Percentiles rank a stretch among this genome's conserved stretches.
Conservation (phyloP, 1,139 yeast genomes). For the Magnusiomyces tetraspermus region DNA sequence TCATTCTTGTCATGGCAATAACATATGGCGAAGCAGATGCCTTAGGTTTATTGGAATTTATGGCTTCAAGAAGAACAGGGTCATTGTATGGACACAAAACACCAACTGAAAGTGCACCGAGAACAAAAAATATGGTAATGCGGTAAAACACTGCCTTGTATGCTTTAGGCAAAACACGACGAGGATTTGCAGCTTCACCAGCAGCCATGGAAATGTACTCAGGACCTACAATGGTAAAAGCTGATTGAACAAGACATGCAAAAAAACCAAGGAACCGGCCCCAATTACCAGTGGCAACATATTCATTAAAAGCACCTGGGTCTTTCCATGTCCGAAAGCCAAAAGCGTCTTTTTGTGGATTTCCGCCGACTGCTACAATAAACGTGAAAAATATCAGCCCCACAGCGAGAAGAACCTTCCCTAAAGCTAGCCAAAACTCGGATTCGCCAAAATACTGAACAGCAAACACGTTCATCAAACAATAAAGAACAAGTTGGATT, state of each 20-base stretch:
- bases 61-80: slow-evolving; percentile 35
- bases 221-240: slow-evolving; percentile 71
- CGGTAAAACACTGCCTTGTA: slow-evolving; percentile 49
- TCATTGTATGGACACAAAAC: slow-evolving; percentile 48
- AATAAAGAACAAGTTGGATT: slow-evolving; percentile 54
- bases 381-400: slow-evolving; percentile 69
- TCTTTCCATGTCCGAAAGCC: slow-evolving; percentile 58
- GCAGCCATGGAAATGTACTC: slow-evolving; percentile 68
- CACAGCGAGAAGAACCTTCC: slow-evolving; percentile 59
- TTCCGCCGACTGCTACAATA: slow-evolving; percentile 78
- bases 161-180: slow-evolving; percentile 65
- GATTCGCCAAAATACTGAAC: slow-evolving; percentile 68
- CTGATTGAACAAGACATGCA: slow-evolving; percentile 55
- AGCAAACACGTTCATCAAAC: slow-evolving; percentile 58
- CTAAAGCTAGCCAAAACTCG: slow-evolving; percentile 72
- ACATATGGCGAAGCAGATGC: slow-evolving; percentile 58
- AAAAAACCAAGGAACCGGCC: slow-evolving; percentile 70
- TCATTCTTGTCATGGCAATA: slow-evolving; percentile 48
- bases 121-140: slow-evolving; percentile 57
- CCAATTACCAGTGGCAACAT: slow-evolving; percentile 43
- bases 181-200: slow-evolving; percentile 71
- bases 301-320: slow-evolving; percentile 49
- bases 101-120: slow-evolving; percentile 53
- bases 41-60: slow-evolving; percentile 44
- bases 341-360: slow-evolving; percentile 54